Percentiles rank a stretch among this genome's conserved stretches.
Conservation (phyloP, 495 filamentous ascomycete species). For the Penicillium arizonense region DNA sequence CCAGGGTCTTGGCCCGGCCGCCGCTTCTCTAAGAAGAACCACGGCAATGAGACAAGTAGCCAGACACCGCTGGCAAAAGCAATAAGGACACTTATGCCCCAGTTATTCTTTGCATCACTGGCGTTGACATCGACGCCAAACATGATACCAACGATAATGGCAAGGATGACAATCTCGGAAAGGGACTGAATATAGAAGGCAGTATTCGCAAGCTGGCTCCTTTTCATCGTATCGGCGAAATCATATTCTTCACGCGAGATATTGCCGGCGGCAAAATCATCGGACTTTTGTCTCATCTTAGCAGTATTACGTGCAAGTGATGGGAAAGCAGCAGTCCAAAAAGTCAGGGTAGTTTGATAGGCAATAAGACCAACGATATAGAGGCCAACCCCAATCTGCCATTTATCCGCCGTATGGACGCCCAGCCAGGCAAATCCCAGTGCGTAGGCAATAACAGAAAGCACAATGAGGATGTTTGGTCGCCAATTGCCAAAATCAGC, state of each 20-base stretch:
- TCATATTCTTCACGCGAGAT: conserved; percentile 61
- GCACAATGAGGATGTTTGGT: conserved; percentile 58
- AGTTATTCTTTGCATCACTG: conserved; percentile 59
- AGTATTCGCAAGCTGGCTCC: conserved; percentile 57
- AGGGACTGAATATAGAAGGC: conserved; percentile 62
- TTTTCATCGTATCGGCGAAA: conserved; percentile 59
- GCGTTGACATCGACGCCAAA: conserved; percentile 59
- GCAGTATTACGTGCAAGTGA: conserved; percentile 57
- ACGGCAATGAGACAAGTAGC: conserved; percentile 61
- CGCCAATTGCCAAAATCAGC: conserved; percentile 59
- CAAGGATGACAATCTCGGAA: conserved; percentile 59
- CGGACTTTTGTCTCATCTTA: conserved; percentile 51
- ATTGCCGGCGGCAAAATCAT: conserved; percentile 46
- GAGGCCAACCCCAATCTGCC: conserved; percentile 54
- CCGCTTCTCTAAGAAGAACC: conserved; percentile 63
- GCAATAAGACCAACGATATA: conserved; percentile 65
- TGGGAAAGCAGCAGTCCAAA: conserved; percentile 69
- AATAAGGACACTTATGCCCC: conserved; percentile 62
- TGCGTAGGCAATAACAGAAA: conserved; percentile 56
- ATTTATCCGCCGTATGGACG: conserved; percentile 54
- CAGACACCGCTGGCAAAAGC: conserved; percentile 65
- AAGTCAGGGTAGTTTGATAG: conserved; percentile 64
- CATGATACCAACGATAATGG: conserved; percentile 61
- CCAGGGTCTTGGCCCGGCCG: conserved; percentile 55
- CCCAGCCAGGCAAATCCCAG: conserved; percentile 66